Percentiles rank a stretch among this genome's conserved stretches.
Evolutionary conservation across 164 flowering plant genomes (phyloP).

Genomic region (Litsea cubeba): DNA sequence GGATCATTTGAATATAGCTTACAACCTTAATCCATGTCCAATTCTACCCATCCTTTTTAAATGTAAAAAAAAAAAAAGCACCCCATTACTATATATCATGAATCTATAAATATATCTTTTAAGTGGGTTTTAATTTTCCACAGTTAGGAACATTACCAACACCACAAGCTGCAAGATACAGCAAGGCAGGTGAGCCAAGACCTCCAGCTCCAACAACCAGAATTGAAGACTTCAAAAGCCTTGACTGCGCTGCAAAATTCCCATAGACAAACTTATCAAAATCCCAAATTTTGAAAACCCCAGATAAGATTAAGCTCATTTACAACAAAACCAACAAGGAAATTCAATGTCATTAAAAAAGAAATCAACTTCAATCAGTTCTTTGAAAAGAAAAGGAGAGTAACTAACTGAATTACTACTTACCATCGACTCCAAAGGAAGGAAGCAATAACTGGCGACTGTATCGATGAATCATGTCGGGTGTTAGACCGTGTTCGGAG

Average conservation of each 20-base stretch:
- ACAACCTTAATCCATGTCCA: too few species aligned
- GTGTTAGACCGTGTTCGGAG: constrained; percentile 32
- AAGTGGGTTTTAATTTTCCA: not conserved
- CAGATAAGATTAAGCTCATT: not conserved
- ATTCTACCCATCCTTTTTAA: too few species aligned
- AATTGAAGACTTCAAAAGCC: constrained; percentile 74
- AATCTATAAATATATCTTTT: not conserved
- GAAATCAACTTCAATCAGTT: not conserved
- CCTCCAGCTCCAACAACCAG: constrained; percentile 98
- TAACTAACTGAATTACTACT: not conserved
- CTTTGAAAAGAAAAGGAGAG: too few species aligned
- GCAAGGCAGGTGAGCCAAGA: constrained; percentile 85
- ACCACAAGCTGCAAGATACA: constrained; percentile 94
- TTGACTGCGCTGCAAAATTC: constrained; percentile 54
- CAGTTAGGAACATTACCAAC: constrained; percentile 42
- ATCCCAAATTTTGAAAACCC: not conserved
- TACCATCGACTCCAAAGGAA: constrained; percentile 61
- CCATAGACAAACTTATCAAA: not conserved
- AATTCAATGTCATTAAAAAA: too few species aligned
- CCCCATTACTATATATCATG: too few species aligned
- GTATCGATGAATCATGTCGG: constrained; percentile 66
- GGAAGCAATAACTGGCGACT: constrained; percentile 90
- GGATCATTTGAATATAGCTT: too few species aligned
- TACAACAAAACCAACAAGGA: too few species aligned
- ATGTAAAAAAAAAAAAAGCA: too few species aligned